Conservation (phyloP, 2,329 filamentous ascomycete genomes). For the Cladobotryum mycophilum region DNA sequence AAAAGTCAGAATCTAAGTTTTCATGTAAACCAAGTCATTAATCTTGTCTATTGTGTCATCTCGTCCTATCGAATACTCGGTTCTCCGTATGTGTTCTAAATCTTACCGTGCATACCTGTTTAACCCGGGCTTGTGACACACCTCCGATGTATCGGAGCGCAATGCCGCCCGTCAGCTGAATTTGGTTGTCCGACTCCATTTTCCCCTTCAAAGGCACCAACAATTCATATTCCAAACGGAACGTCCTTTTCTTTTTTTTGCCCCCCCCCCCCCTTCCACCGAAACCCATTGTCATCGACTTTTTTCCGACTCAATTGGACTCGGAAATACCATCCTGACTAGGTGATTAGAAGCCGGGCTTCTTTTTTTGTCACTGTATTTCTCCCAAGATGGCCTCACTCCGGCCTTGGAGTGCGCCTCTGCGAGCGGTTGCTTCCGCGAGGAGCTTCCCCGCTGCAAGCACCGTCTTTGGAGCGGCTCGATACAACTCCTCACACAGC, state of each 20-base stretch:
- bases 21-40: no score
- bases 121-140: no score
- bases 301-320: slow-evolving; percentile 2
- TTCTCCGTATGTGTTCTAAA: no score
- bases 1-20: no score
- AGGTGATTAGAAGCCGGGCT: not conserved
- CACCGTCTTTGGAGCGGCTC: slow-evolving; percentile 23
- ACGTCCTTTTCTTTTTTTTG: not conserved
- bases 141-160: slow-evolving; percentile 17
- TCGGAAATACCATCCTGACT: not conserved
- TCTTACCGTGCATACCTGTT: not conserved
- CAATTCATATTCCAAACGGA: not conserved
- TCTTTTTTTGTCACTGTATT: not conserved
- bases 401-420: slow-evolving; percentile 35
- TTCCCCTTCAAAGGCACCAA: not conserved
- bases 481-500: slow-evolving; percentile 45
- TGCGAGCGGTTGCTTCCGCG: slow-evolving; percentile 29
- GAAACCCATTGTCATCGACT: not conserved
- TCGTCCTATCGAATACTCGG: no score
- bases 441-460: slow-evolving; percentile 21
- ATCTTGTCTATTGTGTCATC: no score
- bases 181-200: slow-evolving; percentile 5
- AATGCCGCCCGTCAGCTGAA: slow-evolving; percentile 5
- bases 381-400: slow-evolving; percentile 38
- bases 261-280: not conserved